Evolutionary conservation across 345 rosid genomes (phyloP), one percentile per base, ranked within the genome.

Genomic region (Chamaenerion angustifolium): DNA sequence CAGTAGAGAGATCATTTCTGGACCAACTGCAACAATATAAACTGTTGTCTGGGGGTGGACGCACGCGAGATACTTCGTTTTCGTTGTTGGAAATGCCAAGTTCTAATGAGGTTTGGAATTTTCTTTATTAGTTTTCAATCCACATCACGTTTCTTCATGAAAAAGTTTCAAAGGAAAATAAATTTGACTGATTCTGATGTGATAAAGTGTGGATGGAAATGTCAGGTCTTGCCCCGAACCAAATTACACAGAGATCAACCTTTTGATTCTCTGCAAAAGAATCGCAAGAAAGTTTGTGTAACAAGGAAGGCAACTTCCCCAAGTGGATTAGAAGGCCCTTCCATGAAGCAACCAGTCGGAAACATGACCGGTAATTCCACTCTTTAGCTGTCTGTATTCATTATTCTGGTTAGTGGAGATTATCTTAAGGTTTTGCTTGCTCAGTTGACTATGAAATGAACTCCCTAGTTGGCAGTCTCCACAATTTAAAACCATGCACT

Each of bases 1-100:
- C 59, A 14, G 56, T 87, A 49, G 96, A 87, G 70, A 73, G 63
- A 55, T 78, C 93, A 9, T 83, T 87, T 66, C 73, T 87, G 49
- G 66, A 64, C 63, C 82, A 87, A 58, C 47, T 87, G 68, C 68
- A 72, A 46, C 49, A 45, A 43, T 45, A 49, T 8, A 55, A 18
- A 43, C 25, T 17, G 21, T 13, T 17, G 27, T 31, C 51, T 11
- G 6, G 60, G 59, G 43, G 15, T 45, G 42, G 19, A 48, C 40
- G 48, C 40, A 27, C 61, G 12, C 27, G 56, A 67, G 59, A 14
- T 49, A 54, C 56, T 10, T 49, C 52, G 43, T 67, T 46, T 63
- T 59, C 56, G 63, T 49, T 64, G 16, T 56, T 43, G 43, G 37
- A 58, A 43, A 23, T 49, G 52, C 67, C 60, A 41, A 50, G n/a